These are phyloP conservation scores for Melocanna baccifera DNA, from an alignment of 176 grass and related monocot species.

Conservation along the genomic window DNA sequence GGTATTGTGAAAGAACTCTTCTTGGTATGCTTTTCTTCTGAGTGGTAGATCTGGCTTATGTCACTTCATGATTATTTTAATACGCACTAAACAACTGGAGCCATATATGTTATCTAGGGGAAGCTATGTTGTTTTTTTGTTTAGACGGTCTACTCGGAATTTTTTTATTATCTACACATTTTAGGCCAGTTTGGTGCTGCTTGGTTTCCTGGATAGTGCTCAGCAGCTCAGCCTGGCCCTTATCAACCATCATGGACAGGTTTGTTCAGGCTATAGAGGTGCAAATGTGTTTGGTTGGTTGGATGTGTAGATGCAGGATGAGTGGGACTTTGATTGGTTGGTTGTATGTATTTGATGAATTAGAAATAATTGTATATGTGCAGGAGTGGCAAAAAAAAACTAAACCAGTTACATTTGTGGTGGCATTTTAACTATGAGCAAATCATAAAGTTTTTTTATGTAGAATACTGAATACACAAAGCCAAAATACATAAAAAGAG, in stretches of 20 bases:
- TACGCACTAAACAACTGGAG: neutral
- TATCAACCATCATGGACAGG: neutral
- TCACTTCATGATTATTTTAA: neutral
- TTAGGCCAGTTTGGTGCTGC: neutral
- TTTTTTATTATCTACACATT: neutral
- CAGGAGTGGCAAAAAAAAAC: neutral
- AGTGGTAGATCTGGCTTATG: conserved; percentile 3
- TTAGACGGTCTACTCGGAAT: neutral
- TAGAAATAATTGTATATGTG: neutral
- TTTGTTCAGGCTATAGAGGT: neutral
- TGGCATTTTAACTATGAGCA: neutral
- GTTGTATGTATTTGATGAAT: neutral
- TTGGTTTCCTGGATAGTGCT: neutral
- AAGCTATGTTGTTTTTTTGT: neutral
- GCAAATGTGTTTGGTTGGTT: neutral
- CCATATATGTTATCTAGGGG: neutral
- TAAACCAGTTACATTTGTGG: neutral
- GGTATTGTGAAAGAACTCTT: neutral
- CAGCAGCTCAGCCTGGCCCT: neutral
- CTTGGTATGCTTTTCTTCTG: conserved; percentile 8
- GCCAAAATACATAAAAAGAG: neutral
- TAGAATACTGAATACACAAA: neutral
- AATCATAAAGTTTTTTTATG: neutral
- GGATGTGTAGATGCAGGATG: neutral
- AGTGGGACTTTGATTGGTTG: neutral